phyloP scores from a whole-genome alignment of 2,329 filamentous ascomycete species.

The Triangularia verruculosa region DNA sequence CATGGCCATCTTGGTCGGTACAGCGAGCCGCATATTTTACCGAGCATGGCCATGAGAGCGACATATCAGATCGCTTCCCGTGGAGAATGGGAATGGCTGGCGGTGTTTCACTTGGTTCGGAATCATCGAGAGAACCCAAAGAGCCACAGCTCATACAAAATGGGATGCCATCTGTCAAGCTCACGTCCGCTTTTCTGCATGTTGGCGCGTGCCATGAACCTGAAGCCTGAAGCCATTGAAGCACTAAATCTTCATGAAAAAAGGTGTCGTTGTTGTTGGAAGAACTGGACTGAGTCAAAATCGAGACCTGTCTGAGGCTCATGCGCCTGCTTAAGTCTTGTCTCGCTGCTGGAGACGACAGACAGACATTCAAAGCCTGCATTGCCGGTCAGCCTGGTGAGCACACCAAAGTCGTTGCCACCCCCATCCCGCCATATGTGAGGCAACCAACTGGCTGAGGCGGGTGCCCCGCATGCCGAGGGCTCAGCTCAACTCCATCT shows the following conservation, averaged over 20 bases:
- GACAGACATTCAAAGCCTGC: not conserved
- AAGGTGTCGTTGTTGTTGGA: not conserved
- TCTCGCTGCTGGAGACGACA: not conserved
- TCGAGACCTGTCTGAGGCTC: not conserved
- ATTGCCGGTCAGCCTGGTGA: not conserved
- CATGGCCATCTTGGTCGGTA: conserved; percentile 7
- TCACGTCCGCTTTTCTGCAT: conserved; percentile 16
- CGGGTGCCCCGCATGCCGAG: not conserved
- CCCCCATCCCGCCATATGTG: not conserved
- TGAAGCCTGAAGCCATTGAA: not conserved
- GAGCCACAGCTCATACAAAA: conserved; percentile 23
- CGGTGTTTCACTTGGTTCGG: conserved; percentile 12
- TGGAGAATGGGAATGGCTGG: conserved; percentile 13
- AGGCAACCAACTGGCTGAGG: too few species aligned
- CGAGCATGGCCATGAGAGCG: conserved; percentile 16
- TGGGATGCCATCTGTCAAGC: conserved; percentile 9
- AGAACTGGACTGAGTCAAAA: not conserved
- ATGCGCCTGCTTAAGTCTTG: not conserved
- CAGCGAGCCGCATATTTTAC: conserved; percentile 12
- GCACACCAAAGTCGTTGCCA: not conserved
- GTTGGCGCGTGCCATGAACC: conserved; percentile 16
- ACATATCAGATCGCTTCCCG: conserved; percentile 6
- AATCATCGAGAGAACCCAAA: conserved; percentile 11
- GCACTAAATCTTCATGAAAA: not conserved
- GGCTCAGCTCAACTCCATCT: not conserved